Percentiles rank a stretch among this genome's conserved stretches.
These are phyloP conservation scores for Diversispora epigaea DNA, from an alignment of 192 early-diverging fungal species.

Conservation along the genomic window DNA sequence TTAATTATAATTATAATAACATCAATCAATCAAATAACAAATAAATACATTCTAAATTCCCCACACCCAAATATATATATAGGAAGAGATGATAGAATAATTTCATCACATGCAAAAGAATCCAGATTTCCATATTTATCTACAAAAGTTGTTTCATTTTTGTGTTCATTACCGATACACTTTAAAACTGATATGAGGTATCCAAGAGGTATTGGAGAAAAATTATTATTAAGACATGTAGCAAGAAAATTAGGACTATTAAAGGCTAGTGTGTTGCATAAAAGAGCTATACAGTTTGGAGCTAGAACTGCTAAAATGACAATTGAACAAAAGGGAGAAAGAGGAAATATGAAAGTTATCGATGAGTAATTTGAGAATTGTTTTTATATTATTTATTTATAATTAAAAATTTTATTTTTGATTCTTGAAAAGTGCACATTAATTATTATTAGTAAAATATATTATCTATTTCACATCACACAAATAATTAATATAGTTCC, in stretches of 20 bases:
- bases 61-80: background rate
- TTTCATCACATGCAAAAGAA: slow-evolving; percentile 83
- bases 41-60: background rate
- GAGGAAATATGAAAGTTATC: slow-evolving; percentile 37
- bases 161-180: slow-evolving; percentile 70
- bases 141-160: slow-evolving; percentile 62
- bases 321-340: slow-evolving; percentile 33
- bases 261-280: slow-evolving; percentile 68
- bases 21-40: background rate
- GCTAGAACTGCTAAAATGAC: slow-evolving; percentile 95
- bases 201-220: slow-evolving; percentile 83
- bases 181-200: slow-evolving; percentile 82
- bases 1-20: background rate
- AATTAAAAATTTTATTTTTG: too few species aligned
- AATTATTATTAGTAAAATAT: too few species aligned
- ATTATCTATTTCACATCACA: too few species aligned
- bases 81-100: slow-evolving; percentile 91
- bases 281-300: slow-evolving; percentile 98
- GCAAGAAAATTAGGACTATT: slow-evolving; percentile 68
- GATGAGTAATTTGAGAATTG: background rate
- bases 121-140: slow-evolving; percentile 85
- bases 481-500: too few species aligned
- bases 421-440: too few species aligned
- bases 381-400: too few species aligned
- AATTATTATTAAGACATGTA: slow-evolving; percentile 78